Base-by-base conservation (phyloP, 495 filamentous ascomycete species). In the Echria macrotheca region DNA sequence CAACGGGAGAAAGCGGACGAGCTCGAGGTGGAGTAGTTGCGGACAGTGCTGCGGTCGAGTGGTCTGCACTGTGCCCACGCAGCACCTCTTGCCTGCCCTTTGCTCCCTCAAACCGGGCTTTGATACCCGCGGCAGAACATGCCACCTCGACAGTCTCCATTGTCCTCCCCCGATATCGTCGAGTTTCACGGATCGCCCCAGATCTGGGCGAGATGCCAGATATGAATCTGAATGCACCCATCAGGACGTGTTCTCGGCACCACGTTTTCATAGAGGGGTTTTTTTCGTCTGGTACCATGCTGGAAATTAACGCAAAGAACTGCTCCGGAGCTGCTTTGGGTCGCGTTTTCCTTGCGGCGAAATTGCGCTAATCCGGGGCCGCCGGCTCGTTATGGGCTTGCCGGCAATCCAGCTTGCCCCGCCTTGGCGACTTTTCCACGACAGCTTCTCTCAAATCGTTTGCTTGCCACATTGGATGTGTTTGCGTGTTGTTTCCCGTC, bases 341-440 rank as follows among this genome's bases (percentile, higher is more conserved):
- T 46, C 44, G 44, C 44, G 44, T 46, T 35, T 19, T 22, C 36
- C 44, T 36, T 28, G 44, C 44, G 15, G 28, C 44, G 44, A 59
- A 56, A 59, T 59, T 59, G 45, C 57, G 47, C 57, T 59, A 59
- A 51, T 53, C 53, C 46, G 53, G 57, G 56, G 56, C 57, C 44
- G 44, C 44, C 44, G 44, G 44, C 21, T 35, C 44, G 44, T 46
- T 46, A 35, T 45, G 43, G 43, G 28, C 43, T 45, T 22, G 44
- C 44, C 44, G 44, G 44, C 44, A 46, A 46, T 46, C 21, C 31
- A 43, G 41, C 31, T 25, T 50, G 47, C 47, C 52, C 46, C 42
- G 49, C 46, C 54, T 53, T 59, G 46, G 48, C 56, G 48, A 15
- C 48, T 50, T 48, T 48, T 55, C 7, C 28, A 31, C 7, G 28